Evolutionary conservation across 495 filamentous ascomycete genomes (phyloP).

Genomic region (Aspergillus avenaceus): DNA sequence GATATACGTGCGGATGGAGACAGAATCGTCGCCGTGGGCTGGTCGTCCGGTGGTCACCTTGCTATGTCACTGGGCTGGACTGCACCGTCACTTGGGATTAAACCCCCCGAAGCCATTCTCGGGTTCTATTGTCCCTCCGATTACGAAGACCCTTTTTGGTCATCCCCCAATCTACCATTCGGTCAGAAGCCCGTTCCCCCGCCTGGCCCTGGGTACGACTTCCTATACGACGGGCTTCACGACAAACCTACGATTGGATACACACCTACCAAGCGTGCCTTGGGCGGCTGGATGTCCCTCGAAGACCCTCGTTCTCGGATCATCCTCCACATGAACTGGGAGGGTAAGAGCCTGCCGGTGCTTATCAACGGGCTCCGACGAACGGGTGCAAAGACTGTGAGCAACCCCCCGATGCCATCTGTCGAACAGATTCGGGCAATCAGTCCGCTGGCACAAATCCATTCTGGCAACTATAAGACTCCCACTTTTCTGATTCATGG

Average conservation of each 20-base stretch:
- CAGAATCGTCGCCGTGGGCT: conserved; percentile 48
- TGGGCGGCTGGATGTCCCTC: conserved; percentile 30
- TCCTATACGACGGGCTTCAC: too few relatives aligned
- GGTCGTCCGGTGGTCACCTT: conserved; percentile 53
- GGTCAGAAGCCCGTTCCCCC: too few relatives aligned
- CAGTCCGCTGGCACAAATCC: conserved; percentile 38
- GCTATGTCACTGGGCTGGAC: conserved; percentile 48
- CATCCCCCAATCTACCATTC: conserved; percentile 14
- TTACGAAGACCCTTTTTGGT: conserved; percentile 31
- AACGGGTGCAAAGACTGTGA: too few relatives aligned
- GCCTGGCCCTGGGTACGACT: too few relatives aligned
- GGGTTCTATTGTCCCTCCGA: conserved; percentile 51
- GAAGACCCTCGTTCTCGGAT: conserved; percentile 39
- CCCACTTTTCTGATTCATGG: conserved; percentile 52
- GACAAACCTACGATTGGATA: conserved; percentile 28
- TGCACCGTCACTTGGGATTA: conserved; percentile 16
- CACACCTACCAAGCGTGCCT: conserved; percentile 8
- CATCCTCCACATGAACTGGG: conserved; percentile 44
- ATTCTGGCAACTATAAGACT: conserved; percentile 27
- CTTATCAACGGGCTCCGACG: conserved; percentile 29
- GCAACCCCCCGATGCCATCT: too few relatives aligned
- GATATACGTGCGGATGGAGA: conserved; percentile 31
- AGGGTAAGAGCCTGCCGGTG: conserved; percentile 35
- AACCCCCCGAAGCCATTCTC: conserved; percentile 46
- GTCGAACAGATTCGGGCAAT: conserved; percentile 19